Base-by-base conservation (phyloP, 768 basidiomycete species). In the Lentinula raphanica region DNA sequence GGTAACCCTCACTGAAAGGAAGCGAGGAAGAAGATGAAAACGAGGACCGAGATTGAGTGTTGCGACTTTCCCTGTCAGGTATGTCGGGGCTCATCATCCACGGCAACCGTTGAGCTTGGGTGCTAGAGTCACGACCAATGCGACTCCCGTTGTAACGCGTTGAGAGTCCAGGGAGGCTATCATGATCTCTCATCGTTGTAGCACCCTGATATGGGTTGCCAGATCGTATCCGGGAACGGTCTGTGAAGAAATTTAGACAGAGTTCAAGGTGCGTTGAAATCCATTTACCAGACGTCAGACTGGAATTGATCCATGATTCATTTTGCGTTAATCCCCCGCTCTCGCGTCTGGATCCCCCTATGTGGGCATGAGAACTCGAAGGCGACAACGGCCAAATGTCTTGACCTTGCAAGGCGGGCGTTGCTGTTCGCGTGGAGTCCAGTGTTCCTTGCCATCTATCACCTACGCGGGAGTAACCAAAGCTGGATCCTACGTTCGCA, bases 221-320 rank as follows among this genome's bases (percentile, higher is more conserved):
- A 6, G 74, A 65, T 38, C 79, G 69, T 23, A 70, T 60, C 39
- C 77, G 71, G 32, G 72, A 56, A 19, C 77, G 76, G 42, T 78
- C 79, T 46, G 25, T 29, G 21, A 32, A 44, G 5, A 8, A 11
- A 29, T 44, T 11, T 25, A 25, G 53, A 7, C 23, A n/a, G 42
- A 3, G 5, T 42, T 12, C 25, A 13, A 9, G 23, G 27, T 2
- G 8, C 13, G 28, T n/a, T 15, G 8, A 13, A 27, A 19, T 38
- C 9, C 13, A 56, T 27, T 28, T 29, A 56, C 36, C 50, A 19
- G 50, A 35, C 2, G 28, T 25, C 9, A 49, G 8, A 42, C 53
- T 11, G 28, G 54, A 25, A 21, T 11, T 21, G 29, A 40, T 29
- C 54, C 54, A 56, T 21, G 54, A 31, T 29, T 56, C 54, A 56